Evolutionary conservation across 2,329 filamentous ascomycete genomes (phyloP).

Genomic region (Hypoxylon sp.): DNA sequence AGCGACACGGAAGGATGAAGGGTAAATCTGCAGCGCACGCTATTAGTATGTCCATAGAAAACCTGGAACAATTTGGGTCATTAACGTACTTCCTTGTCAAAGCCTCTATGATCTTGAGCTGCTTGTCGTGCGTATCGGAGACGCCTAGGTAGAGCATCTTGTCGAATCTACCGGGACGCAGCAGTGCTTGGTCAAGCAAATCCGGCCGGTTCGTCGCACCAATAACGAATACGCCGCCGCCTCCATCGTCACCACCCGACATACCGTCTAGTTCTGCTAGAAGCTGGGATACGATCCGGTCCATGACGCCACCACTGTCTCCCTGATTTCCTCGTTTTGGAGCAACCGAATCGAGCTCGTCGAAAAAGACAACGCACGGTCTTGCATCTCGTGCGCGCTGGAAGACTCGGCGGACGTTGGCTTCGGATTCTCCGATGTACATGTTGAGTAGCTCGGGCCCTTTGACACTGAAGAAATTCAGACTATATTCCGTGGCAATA

Average conservation of each 20-base stretch:
- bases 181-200: conserved; percentile 85
- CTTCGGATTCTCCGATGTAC: conserved; percentile 95
- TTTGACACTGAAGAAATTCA: conserved; percentile 95
- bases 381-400: conserved; percentile 85
- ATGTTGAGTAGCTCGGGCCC: conserved; percentile 92
- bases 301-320: conserved; percentile 97
- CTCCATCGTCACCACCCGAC: conserved; percentile 86
- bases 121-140: conserved; percentile 95
- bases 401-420: conserved; percentile 89
- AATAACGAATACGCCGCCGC: conserved; percentile 92
- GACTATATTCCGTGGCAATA: conserved; percentile 90
- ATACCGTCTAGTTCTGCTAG: conserved; percentile 96
- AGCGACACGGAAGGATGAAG: conserved; percentile 83
- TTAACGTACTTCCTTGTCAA: conserved; percentile 85
- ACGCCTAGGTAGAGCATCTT: conserved; percentile 99
- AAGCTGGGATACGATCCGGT: conserved; percentile 93
- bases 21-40: conserved; percentile 69
- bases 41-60: conserved; percentile 14
- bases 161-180: conserved; percentile 92
- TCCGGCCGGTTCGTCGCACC: conserved; percentile 96
- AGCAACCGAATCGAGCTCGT: conserved; percentile 91
- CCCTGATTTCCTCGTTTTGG: conserved; percentile 97
- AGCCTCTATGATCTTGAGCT: conserved; percentile 91
- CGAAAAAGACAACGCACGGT: conserved; percentile 92
- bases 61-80: conserved; percentile 1